phyloP scores from a whole-genome alignment of 306 rosid species.

The Trifolium pratense region DNA sequence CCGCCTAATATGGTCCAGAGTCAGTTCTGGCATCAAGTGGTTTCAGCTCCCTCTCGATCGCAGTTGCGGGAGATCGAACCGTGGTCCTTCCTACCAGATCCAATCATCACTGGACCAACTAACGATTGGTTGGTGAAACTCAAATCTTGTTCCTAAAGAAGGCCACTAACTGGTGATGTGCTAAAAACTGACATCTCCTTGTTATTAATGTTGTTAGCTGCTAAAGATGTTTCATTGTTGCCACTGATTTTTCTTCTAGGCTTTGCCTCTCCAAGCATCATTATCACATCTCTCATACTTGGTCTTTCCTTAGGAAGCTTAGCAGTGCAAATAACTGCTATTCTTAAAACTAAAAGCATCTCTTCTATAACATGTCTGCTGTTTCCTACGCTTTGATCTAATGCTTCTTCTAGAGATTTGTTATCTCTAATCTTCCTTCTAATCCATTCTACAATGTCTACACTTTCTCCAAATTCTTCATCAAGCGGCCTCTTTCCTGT shows the following conservation, averaged over 20 bases:
- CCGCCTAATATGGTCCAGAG: too few species aligned
- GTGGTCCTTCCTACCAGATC: too few species aligned
- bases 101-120: too few species aligned
- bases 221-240: conserved; percentile 46
- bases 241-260: conserved; percentile 84
- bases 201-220: conserved; percentile 54
- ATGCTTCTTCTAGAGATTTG: conserved; percentile 70
- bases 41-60: too few species aligned
- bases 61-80: too few species aligned
- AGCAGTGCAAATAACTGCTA: conserved; percentile 90
- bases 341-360: conserved; percentile 87
- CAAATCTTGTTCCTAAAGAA: conserved; percentile 54
- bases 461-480: conserved; percentile 73
- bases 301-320: conserved; percentile 92
- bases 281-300: conserved; percentile 89
- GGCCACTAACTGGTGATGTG: conserved; percentile 80
- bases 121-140: too few species aligned
- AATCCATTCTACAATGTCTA: conserved; percentile 91
- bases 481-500: conserved; percentile 84
- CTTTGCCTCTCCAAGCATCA: conserved; percentile 96
- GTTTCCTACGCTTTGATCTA: conserved; percentile 81
- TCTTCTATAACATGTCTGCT: conserved; percentile 83
- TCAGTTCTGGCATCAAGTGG: too few species aligned
- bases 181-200: conserved; percentile 69
- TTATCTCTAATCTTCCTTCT: conserved; percentile 68